These are phyloP conservation scores for Tuber calosporum DNA, from an alignment of 495 filamentous ascomycete species.

Conservation along the genomic window DNA sequence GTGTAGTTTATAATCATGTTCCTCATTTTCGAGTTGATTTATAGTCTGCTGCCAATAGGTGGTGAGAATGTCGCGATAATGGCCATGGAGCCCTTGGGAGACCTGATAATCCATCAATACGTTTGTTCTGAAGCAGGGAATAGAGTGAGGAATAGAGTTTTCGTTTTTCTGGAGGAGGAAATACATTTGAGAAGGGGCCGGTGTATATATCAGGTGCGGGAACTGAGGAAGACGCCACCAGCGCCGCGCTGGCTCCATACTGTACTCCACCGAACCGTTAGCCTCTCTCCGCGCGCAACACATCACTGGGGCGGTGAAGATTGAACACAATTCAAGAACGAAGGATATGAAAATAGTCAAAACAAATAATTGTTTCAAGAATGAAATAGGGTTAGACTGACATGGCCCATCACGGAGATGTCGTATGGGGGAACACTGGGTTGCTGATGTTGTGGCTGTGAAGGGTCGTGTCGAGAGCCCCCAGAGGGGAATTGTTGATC, in stretches of 20 bases:
- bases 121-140: constrained; percentile 18
- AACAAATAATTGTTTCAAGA: constrained; percentile 39
- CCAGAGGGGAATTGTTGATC: constrained; percentile 39
- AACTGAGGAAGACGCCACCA: constrained; percentile 48
- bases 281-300: constrained; percentile 33
- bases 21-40: constrained; percentile 84
- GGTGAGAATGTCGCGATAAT: constrained; percentile 91
- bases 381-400: constrained; percentile 32
- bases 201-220: constrained; percentile 68
- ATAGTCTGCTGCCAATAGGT: constrained; percentile 99
- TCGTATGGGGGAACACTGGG: constrained; percentile 40
- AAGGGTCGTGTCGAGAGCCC: constrained; percentile 41
- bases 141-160: constrained; percentile 21
- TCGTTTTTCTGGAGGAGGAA: constrained; percentile 24
- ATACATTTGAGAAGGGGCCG: constrained; percentile 90
- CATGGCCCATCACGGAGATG: constrained; percentile 42
- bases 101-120: constrained; percentile 52
- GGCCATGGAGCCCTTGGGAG: constrained; percentile 87
- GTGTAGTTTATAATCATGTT: constrained; percentile 96
- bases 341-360: constrained; percentile 32
- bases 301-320: constrained; percentile 25
- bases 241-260: constrained; percentile 47
- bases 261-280: constrained; percentile 30
- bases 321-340: constrained; percentile 26
- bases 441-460: constrained; percentile 41